Conservation (phyloP, 2,329 filamentous ascomycete genomes). For the Fusarium algeriense region DNA sequence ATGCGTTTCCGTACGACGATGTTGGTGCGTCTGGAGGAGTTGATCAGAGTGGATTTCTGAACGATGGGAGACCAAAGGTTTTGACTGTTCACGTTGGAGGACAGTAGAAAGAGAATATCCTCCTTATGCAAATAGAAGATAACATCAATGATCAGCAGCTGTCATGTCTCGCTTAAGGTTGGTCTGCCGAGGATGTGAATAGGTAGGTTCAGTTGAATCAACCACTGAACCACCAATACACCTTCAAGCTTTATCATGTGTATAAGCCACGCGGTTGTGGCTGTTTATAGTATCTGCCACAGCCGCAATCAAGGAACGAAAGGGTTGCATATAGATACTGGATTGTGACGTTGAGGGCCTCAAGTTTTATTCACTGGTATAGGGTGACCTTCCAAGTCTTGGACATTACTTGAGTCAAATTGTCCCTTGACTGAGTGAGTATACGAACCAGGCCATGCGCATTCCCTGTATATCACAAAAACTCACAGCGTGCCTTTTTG, state of each 20-base stretch:
- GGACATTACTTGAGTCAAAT: too few relatives aligned
- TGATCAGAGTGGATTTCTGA: conserved; percentile 74
- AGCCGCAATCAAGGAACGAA: conserved; percentile 22
- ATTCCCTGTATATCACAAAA: background rate
- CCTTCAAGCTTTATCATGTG: background rate
- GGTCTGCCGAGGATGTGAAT: background rate
- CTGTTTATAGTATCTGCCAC: conserved; percentile 17
- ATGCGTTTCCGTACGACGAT: conserved; percentile 80
- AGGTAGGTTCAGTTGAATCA: background rate
- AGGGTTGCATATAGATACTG: conserved; percentile 15
- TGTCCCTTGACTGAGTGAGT: background rate
- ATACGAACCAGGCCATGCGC: background rate
- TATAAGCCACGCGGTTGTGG: conserved; percentile 22
- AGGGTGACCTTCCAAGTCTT: background rate
- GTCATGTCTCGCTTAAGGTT: background rate
- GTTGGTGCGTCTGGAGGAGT: conserved; percentile 66
- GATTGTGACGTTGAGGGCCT: background rate
- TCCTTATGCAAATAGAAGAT: background rate
- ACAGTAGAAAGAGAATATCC: background rate
- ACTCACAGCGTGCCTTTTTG: background rate
- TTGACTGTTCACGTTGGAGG: conserved; percentile 69
- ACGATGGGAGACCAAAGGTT: conserved; percentile 65
- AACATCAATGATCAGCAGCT: background rate
- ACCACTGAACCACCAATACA: background rate
- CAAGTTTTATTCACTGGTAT: background rate